A percentile compares a stretch with the other conserved stretches of the same genome.
phyloP scores from a whole-genome alignment of 1,284 basidiomycete species.

The Exobasidium cylindrosporum region DNA sequence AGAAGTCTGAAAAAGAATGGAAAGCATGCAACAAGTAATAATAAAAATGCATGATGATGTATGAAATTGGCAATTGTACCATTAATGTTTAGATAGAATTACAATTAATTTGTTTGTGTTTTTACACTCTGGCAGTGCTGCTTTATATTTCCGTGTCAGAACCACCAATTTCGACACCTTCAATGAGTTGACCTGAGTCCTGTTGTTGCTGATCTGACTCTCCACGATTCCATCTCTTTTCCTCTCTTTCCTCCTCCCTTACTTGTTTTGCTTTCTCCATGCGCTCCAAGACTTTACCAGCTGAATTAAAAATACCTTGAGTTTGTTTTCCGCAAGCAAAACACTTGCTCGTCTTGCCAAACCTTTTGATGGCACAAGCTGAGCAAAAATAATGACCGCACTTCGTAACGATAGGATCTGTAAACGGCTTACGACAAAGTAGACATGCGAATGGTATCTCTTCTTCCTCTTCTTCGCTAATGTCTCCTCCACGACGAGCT shows the following conservation, averaged over 20 bases:
- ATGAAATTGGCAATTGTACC: no score
- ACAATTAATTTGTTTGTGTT: not conserved
- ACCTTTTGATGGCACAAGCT: slow-evolving; percentile 83
- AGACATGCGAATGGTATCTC: slow-evolving; percentile 96
- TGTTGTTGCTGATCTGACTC: slow-evolving; percentile 8
- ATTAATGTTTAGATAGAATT: no score
- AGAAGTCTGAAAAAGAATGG: slow-evolving; percentile 34
- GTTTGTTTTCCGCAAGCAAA: slow-evolving; percentile 90
- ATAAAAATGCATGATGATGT: not conserved
- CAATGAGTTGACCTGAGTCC: slow-evolving; percentile 10
- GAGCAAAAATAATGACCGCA: slow-evolving; percentile 98
- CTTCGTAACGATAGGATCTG: slow-evolving; percentile 88
- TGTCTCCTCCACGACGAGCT: slow-evolving; percentile 3
- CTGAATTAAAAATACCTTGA: slow-evolving; percentile 88
- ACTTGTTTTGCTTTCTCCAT: slow-evolving; percentile 49
- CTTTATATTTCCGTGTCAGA: not conserved
- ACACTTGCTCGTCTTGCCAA: slow-evolving; percentile 89
- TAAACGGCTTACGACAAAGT: slow-evolving; percentile 90
- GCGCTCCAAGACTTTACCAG: slow-evolving; percentile 76
- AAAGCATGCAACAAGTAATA: not conserved
- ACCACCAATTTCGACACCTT: slow-evolving; percentile 13
- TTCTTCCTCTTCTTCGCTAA: slow-evolving; percentile 61
- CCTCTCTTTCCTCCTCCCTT: slow-evolving; percentile 20
- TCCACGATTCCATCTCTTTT: slow-evolving; percentile 4
- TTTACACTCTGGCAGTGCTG: not conserved